Conservation (phyloP, 352 stramenopile genomes). For the Peronospora farinosa region DNA sequence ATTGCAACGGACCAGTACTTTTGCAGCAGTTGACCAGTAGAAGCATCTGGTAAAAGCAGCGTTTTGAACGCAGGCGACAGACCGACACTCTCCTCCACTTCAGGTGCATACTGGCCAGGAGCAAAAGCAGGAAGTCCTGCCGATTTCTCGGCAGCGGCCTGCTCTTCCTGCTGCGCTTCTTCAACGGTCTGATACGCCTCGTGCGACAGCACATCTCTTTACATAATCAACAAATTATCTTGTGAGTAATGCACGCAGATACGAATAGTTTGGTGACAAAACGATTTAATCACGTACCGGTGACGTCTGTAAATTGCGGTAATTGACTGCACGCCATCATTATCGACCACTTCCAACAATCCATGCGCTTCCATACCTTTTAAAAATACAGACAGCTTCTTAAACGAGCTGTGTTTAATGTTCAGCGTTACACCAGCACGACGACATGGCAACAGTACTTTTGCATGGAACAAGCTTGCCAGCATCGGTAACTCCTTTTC, state of each 20-base stretch:
- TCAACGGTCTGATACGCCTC: constrained; percentile 49
- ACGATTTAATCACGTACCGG: constrained; percentile 43
- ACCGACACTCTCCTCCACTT: constrained; percentile 62
- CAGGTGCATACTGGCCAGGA: constrained; percentile 52
- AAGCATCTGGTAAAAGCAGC: constrained; percentile 30
- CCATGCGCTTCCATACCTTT: constrained; percentile 53
- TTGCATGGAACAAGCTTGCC: constrained; percentile 67
- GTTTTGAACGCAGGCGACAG: constrained; percentile 50
- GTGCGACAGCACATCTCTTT: constrained; percentile 54
- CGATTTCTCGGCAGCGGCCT: constrained; percentile 32
- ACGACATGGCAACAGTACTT: constrained; percentile 55
- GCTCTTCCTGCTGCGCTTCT: constrained; percentile 42
- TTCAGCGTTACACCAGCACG: constrained; percentile 50
- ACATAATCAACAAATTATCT: constrained; percentile 6
- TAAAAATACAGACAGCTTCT: constrained; percentile 75
- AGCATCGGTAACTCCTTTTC: constrained; percentile 79
- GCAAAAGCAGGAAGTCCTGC: constrained; percentile 39
- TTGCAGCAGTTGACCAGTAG: constrained; percentile 25
- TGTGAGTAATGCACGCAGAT: constrained; percentile 1
- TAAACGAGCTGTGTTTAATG: constrained; percentile 75
- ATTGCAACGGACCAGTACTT: constrained; percentile 51
- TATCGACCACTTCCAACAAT: constrained; percentile 51
- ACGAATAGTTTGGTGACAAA: not conserved
- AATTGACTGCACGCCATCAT: constrained; percentile 77
- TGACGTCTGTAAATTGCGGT: constrained; percentile 54